These are phyloP conservation scores for Hypoxylon perforatum DNA, from an alignment of 495 filamentous ascomycete genomes.

Conservation along the genomic window DNA sequence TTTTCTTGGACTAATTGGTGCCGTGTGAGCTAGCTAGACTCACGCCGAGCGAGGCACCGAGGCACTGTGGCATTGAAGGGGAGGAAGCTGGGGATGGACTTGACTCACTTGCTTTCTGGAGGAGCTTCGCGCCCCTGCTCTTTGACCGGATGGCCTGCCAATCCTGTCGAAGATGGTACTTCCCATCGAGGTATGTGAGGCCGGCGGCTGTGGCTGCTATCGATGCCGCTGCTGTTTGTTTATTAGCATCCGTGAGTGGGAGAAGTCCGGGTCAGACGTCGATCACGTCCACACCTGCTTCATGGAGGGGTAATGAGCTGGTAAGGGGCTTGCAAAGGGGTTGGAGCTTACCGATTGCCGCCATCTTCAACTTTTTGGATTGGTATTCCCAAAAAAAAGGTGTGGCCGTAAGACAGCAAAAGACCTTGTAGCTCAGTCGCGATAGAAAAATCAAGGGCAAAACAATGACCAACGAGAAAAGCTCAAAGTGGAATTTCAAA, in stretches of 20 bases:
- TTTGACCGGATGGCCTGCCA: slow-evolving; percentile 50
- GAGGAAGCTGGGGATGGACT: slow-evolving; percentile 6
- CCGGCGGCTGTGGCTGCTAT: slow-evolving; percentile 62
- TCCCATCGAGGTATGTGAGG: slow-evolving; percentile 75
- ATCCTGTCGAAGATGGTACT: slow-evolving; percentile 73
- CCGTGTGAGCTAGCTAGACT: slow-evolving; percentile 15
- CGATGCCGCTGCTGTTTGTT: slow-evolving; percentile 62
- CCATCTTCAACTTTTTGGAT: slow-evolving; percentile 29
- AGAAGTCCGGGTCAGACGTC: slow-evolving; percentile 11
- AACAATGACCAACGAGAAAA: neutral
- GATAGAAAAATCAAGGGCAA: slow-evolving; percentile 3
- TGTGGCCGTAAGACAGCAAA: slow-evolving; percentile 2
- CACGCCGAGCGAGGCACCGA: neutral
- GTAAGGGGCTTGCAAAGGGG: too few relatives aligned
- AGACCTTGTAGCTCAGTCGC: slow-evolving; percentile 7
- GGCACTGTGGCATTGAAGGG: neutral
- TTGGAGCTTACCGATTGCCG: slow-evolving; percentile 42
- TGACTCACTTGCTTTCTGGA: slow-evolving; percentile 44
- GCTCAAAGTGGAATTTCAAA: slow-evolving; percentile 26
- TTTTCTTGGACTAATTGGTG: slow-evolving; percentile 56
- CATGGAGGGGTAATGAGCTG: neutral
- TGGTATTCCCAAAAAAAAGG: slow-evolving; percentile 3
- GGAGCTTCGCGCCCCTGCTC: slow-evolving; percentile 50
- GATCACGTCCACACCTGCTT: neutral
- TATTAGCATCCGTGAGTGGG: slow-evolving; percentile 5